These are phyloP conservation scores for Ensete ventricosum DNA, from an alignment of 176 grass and related monocot species.

Conservation along the genomic window DNA sequence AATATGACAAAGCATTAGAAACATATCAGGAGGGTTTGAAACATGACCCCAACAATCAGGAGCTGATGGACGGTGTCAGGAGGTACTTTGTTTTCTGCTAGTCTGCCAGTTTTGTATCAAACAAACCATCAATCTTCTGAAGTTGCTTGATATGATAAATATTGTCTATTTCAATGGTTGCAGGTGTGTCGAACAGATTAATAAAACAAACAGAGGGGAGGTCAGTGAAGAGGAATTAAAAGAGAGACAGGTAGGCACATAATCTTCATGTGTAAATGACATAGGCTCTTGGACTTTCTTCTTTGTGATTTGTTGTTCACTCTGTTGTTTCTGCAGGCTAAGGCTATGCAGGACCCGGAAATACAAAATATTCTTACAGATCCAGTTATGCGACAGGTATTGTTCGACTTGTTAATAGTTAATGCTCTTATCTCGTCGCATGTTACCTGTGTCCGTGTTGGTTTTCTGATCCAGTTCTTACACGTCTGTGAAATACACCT, in stretches of 20 bases:
- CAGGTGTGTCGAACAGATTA: constrained; percentile 72
- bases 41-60: constrained; percentile 49
- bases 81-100: constrained; percentile 10
- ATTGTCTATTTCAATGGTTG: not conserved
- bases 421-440: too few species aligned
- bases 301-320: constrained; percentile 15
- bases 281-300: not conserved
- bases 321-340: constrained; percentile 28
- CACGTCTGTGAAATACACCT: not conserved
- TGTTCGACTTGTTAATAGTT: not conserved
- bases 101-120: not conserved
- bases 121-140: too few species aligned
- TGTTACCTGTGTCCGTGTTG: not conserved
- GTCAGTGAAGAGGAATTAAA: constrained; percentile 69
- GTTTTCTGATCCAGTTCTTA: not conserved
- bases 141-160: not conserved
- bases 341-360: constrained; percentile 92
- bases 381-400: constrained; percentile 88
- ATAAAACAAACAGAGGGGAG: constrained; percentile 67
- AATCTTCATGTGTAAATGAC: not conserved
- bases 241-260: constrained; percentile 59
- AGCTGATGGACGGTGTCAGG: constrained; percentile 17
- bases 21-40: constrained; percentile 44
- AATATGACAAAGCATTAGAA: constrained; percentile 7
- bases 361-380: constrained; percentile 76